Evolutionary conservation across 768 basidiomycete genomes (phyloP), one percentile per base, ranked within the genome.

Genomic region (Hygrocybe punicea): DNA sequence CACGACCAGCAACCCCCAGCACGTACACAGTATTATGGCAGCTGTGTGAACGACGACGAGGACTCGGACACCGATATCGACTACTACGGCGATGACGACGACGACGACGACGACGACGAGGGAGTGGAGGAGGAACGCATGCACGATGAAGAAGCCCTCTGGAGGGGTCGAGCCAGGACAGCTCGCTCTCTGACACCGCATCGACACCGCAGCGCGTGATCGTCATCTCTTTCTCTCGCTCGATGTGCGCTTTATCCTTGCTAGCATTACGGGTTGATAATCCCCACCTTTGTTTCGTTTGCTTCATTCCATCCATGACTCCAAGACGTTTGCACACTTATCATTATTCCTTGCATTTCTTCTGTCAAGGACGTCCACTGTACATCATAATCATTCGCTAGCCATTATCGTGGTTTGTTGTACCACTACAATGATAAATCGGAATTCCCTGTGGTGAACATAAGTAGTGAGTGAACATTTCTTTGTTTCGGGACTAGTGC

Each of bases 1-100:
- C 75, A 80, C 53, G 75, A 77, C 24, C 87, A 87, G 86, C 65
- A 83, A 44, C 73, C 81, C 51, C 71, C 77, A 1, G 68, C 67
- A 42, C 71, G 67, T 25, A 65, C 66, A 42, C 63, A 57, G 34
- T 59, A 60, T 3, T 61, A 62, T 29, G 70, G 63, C 53, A 58
- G 67, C 17, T 4, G 45, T 47, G 45, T 23, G 45, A 13, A 29
- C 8, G 29, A 19, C 29, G 69, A 69, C 37, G 67, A 70, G 3
- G 73, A 71, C 49, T 66, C 65, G 14, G 68, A 68, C 49, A 67
- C 64, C 53, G 74, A 74, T 37, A 64, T 66, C n/a, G 71, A 71
- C 53, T 68, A 72, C 36, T 71, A 75, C 53, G 58, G 57, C 34
- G 57, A 44, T 55, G 24, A 63, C 52, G 70, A 67, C 55, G 76